These are phyloP conservation scores for Hydnum rufescens DNA, from an alignment of 768 basidiomycete genomes.

Conservation along the genomic window DNA sequence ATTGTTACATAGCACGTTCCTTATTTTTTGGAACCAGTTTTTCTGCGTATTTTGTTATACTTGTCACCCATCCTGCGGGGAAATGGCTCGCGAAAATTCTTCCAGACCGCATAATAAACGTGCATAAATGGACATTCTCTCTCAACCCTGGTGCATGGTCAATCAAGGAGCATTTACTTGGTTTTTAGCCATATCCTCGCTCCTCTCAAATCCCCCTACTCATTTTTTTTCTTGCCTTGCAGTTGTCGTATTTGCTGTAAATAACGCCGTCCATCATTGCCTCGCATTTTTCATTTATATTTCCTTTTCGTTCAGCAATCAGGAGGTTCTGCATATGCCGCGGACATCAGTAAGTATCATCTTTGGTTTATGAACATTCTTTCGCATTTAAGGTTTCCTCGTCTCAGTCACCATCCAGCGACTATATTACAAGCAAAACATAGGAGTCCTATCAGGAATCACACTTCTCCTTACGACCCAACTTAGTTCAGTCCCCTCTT, in stretches of 20 bases:
- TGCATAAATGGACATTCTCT: not conserved
- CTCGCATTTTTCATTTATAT: not conserved
- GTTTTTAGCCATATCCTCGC: too few relatives aligned
- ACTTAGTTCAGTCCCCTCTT: not conserved
- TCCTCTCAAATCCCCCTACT: not conserved
- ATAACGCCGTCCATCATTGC: not conserved
- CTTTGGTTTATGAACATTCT: not conserved
- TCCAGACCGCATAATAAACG: not conserved
- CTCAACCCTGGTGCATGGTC: not conserved
- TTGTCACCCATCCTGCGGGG: not conserved
- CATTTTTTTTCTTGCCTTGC: not conserved
- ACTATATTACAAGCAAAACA: constrained; percentile 2
- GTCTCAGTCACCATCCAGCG: not conserved
- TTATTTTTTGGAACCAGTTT: too few relatives aligned
- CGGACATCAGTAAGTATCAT: not conserved
- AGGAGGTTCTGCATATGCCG: constrained; percentile 1
- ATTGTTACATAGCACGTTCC: not conserved
- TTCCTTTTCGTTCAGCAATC: not conserved
- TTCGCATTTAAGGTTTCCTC: not conserved
- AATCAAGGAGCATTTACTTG: constrained; percentile 1
- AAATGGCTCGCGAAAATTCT: constrained; percentile 1
- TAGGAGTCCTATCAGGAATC: not conserved
- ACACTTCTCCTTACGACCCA: not conserved
- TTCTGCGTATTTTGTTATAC: not conserved
- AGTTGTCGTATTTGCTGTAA: not conserved